Conservation (phyloP, 257 asterid genomes). For the Nicotiana paniculata region DNA sequence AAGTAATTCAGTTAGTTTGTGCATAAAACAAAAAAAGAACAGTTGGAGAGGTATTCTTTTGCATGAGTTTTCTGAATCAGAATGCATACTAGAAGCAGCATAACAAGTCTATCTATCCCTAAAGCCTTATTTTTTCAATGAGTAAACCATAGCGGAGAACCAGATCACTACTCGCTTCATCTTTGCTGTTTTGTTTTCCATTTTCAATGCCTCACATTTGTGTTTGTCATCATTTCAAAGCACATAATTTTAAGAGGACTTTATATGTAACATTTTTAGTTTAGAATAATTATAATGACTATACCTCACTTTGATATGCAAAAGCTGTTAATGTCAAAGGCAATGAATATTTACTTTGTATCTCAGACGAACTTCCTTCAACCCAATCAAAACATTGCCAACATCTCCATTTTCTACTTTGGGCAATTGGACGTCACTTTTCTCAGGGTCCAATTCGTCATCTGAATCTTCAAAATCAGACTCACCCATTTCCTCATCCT, state of each 20-base stretch:
- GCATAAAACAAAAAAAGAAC: not conserved
- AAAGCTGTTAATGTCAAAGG: not conserved
- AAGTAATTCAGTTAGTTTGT: constrained; percentile 5
- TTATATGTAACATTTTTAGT: not conserved
- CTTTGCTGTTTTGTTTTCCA: not conserved
- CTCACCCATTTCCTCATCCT: constrained; percentile 57
- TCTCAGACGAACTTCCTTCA: constrained; percentile 50
- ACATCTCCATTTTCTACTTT: constrained; percentile 43
- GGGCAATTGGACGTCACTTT: constrained; percentile 19
- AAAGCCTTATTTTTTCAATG: not conserved
- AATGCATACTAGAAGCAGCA: not conserved
- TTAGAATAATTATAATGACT: not conserved
- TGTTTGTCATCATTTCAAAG: not conserved
- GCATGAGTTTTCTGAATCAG: not conserved
- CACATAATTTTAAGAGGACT: not conserved
- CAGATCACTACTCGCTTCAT: not conserved
- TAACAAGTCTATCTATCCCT: not conserved
- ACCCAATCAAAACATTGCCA: constrained; percentile 56
- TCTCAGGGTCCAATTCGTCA: constrained; percentile 48
- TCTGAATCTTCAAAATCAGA: constrained; percentile 60
- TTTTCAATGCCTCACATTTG: not conserved
- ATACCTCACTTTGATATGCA: not conserved
- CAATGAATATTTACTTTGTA: constrained; percentile 42
- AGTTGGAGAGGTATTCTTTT: not conserved
- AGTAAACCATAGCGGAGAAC: not conserved